phyloP scores from a whole-genome alignment of 1,284 basidiomycete genomes.

The Fomitopsis betulina region DNA sequence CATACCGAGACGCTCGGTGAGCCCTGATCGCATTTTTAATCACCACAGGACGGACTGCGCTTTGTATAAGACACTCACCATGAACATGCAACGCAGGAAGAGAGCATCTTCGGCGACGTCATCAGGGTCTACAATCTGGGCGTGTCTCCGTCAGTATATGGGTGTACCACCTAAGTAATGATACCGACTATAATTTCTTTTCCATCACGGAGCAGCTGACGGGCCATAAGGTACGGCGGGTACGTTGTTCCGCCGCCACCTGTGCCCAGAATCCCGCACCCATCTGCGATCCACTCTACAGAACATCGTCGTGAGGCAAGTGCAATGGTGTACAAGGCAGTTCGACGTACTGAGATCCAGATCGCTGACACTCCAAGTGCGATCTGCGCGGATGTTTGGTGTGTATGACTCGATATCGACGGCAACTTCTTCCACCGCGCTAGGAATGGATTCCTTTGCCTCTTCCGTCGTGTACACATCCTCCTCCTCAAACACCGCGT shows the following conservation, averaged over 20 bases:
- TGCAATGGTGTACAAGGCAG: not conserved
- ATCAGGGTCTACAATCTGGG: constrained; percentile 25
- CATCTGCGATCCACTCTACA: constrained; percentile 46
- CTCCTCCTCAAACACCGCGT: not conserved
- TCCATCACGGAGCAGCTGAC: constrained; percentile 45
- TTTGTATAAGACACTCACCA: constrained; percentile 27
- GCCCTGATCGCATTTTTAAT: constrained; percentile 24
- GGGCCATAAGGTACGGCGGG: constrained; percentile 40
- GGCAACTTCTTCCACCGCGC: constrained; percentile 4
- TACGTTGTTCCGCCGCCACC: constrained; percentile 53
- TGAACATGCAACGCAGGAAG: constrained; percentile 33
- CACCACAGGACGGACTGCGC: not conserved
- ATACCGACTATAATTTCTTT: constrained; percentile 34
- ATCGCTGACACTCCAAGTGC: constrained; percentile 32
- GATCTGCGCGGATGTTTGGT: constrained; percentile 24
- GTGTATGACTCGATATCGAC: constrained; percentile 27
- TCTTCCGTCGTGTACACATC: constrained; percentile 8
- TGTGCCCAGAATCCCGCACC: constrained; percentile 49
- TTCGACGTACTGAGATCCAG: constrained; percentile 26
- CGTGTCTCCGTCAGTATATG: not conserved
- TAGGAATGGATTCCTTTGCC: constrained; percentile 7
- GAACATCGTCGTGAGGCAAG: not conserved
- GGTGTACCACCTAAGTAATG: not conserved
- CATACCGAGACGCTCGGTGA: constrained; percentile 40
- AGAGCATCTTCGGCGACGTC: constrained; percentile 20